phyloP scores from a whole-genome alignment of 1,284 basidiomycete genomes.

The Ustilago tritici region DNA sequence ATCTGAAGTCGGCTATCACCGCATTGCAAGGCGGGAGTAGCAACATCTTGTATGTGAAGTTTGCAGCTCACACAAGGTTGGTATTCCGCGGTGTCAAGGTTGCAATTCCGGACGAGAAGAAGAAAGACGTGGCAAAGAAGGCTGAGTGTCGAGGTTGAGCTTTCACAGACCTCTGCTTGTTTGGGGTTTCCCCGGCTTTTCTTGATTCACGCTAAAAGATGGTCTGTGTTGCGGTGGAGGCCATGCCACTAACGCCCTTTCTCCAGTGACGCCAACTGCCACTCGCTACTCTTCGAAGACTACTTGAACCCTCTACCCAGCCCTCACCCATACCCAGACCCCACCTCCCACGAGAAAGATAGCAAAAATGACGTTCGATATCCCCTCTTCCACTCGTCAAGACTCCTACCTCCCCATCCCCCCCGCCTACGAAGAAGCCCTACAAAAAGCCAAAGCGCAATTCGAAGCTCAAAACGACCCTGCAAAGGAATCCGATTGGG shows the following conservation, averaged over 20 bases:
- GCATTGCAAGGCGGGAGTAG: background rate
- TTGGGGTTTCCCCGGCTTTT: constrained; percentile 11
- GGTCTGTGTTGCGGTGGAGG: constrained; percentile 5
- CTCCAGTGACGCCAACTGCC: background rate
- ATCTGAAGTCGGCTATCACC: background rate
- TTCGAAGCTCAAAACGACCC: constrained; percentile 48
- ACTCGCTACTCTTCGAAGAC: background rate
- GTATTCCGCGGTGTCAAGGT: background rate
- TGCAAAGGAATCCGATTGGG: constrained; percentile 54
- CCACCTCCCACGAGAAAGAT: background rate
- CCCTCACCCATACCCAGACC: background rate
- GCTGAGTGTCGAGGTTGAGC: background rate
- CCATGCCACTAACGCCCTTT: background rate
- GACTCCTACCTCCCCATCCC: constrained; percentile 47
- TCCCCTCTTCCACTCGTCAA: constrained; percentile 38
- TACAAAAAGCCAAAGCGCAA: constrained; percentile 52
- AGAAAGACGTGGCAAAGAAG: background rate
- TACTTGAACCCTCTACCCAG: background rate
- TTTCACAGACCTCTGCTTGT: constrained; percentile 6
- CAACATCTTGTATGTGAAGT: background rate
- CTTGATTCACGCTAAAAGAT: background rate
- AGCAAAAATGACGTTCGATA: constrained; percentile 57
- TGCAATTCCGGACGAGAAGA: background rate
- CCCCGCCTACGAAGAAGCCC: constrained; percentile 47
- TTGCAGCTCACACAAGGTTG: background rate